These are phyloP conservation scores for Thraustochytrium sp. DNA, from an alignment of 352 stramenopile species.

Conservation along the genomic window DNA sequence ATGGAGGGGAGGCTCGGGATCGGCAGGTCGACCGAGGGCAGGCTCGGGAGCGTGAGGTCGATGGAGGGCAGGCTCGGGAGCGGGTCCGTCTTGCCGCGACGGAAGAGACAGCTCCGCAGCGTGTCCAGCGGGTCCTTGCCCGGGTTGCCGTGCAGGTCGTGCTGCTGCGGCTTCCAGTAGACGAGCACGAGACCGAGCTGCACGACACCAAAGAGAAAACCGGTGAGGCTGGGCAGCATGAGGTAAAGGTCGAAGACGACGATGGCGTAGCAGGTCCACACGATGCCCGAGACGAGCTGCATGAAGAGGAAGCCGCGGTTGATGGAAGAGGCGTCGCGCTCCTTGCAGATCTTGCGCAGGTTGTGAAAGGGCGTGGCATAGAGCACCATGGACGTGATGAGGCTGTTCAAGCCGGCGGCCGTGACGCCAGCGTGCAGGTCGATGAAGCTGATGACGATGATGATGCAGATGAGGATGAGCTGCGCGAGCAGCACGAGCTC, in stretches of 20 bases:
- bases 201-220: background rate
- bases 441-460: background rate
- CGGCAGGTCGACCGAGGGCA: too few relatives aligned
- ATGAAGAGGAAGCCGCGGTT: background rate
- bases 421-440: background rate
- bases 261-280: background rate
- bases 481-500: background rate
- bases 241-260: background rate
- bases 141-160: too few relatives aligned
- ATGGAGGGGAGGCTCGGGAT: too few relatives aligned
- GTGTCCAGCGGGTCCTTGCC: too few relatives aligned
- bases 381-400: background rate
- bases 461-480: background rate
- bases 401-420: background rate
- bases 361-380: background rate
- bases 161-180: background rate
- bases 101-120: too few relatives aligned
- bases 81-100: too few relatives aligned
- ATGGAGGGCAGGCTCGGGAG: too few relatives aligned
- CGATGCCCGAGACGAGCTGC: background rate
- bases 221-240: background rate
- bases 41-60: too few relatives aligned
- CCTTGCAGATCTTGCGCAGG: background rate
- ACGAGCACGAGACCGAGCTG: background rate
- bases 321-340: background rate